Percentiles rank a stretch among this genome's conserved stretches.
phyloP scores from a whole-genome alignment of 371 early-diverging fungal species.

The Actinomortierella wolfii region DNA sequence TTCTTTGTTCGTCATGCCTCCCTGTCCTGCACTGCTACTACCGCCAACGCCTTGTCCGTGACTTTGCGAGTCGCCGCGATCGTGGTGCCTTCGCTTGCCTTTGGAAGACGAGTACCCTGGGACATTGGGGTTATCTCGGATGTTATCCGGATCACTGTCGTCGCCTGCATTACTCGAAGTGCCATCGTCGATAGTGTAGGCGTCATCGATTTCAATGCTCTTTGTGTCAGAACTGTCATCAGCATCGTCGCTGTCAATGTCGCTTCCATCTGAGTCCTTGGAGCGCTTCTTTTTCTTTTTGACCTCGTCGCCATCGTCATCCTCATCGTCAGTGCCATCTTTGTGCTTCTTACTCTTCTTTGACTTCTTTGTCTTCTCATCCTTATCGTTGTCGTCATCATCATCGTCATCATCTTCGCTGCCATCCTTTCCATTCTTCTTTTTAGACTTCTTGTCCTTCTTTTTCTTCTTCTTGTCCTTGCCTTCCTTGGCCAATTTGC shows the following conservation, averaged over 20 bases:
- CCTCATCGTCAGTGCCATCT: neutral
- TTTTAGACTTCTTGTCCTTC: constrained; percentile 7
- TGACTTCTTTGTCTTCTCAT: neutral
- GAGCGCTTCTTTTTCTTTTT: neutral
- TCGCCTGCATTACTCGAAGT: too few relatives aligned
- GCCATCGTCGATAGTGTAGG: too few relatives aligned
- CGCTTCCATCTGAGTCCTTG: neutral
- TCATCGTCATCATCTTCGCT: constrained; percentile 14
- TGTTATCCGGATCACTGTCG: too few relatives aligned
- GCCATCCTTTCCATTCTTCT: neutral
- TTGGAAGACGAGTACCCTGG: constrained; percentile 14
- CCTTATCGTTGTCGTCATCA: neutral
- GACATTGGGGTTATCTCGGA: neutral
- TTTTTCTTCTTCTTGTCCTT: constrained; percentile 7
- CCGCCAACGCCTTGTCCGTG: too few relatives aligned
- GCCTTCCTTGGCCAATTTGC: constrained; percentile 13
- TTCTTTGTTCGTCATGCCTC: constrained; percentile 7
- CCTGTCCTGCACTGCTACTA: constrained; percentile 1
- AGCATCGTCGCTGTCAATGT: constrained; percentile 6
- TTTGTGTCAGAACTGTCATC: neutral
- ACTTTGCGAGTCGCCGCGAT: neutral
- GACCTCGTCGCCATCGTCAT: neutral
- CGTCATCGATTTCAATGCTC: neutral
- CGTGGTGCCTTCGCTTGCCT: neutral
- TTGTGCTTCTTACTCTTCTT: neutral